phyloP scores from a whole-genome alignment of 805 yeast genomes.

The Torulaspora maleeae region DNA sequence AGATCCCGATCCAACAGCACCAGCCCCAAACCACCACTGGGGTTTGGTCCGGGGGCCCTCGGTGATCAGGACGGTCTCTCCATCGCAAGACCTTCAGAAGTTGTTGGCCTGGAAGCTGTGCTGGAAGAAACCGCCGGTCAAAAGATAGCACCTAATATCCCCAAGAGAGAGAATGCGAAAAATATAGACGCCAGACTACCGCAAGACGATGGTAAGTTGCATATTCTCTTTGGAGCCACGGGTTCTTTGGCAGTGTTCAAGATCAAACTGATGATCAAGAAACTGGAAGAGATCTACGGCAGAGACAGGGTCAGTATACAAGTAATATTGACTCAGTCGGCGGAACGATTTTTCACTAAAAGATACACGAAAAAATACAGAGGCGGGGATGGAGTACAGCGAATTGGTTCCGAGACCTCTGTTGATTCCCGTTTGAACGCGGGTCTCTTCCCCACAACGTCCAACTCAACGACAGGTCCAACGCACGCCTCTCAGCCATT shows the following conservation, averaged over 20 bases:
- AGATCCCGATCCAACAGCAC: conserved; percentile 22
- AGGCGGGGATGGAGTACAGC: conserved; percentile 13
- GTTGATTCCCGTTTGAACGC: conserved; percentile 11
- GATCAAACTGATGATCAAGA: conserved; percentile 71
- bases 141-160: conserved; percentile 17
- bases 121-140: conserved; percentile 13
- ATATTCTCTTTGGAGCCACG: conserved; percentile 79
- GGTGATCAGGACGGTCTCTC: conserved; percentile 10
- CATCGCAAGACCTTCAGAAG: conserved; percentile 5
- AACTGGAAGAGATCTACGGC: conserved; percentile 76
- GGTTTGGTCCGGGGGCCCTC: neutral
- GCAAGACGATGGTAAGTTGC: conserved; percentile 83
- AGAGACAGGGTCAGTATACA: conserved; percentile 73
- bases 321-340: conserved; percentile 77
- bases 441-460: conserved; percentile 1
- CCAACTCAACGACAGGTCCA: neutral
- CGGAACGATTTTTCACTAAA: conserved; percentile 60
- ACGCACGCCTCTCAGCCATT: conserved; percentile 4
- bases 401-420: conserved; percentile 15
- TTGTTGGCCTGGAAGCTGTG: conserved; percentile 10
- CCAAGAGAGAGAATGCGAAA: conserved; percentile 40
- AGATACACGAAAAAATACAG: conserved; percentile 19
- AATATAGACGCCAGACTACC: conserved; percentile 62
- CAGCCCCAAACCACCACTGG: conserved; percentile 22
- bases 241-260: conserved; percentile 84